Base-by-base conservation (phyloP, 169 alveolate genomes). In the Eimeria brunetti region DNA sequence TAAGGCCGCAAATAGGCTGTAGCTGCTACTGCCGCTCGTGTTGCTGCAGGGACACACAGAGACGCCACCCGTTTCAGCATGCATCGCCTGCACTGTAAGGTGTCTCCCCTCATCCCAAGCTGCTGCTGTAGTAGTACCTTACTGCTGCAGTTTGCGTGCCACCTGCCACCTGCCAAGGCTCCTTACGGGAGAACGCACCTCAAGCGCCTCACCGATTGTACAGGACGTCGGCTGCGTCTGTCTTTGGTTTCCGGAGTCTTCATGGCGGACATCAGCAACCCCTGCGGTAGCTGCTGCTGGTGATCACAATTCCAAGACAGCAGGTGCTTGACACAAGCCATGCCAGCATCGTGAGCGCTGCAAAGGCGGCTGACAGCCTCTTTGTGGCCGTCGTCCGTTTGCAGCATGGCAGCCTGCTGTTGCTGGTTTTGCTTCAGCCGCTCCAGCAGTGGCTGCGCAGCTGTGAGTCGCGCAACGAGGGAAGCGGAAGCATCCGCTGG, bases 1-100 rank as follows among this genome's bases (percentile, higher is more conserved):
- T 81, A 86, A 56, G 41, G 92, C 36, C 38, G 81, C 83, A 44
- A 86, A 86, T 27, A 27, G 1, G 64, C 83, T 62, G 92, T 49
- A 62, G 92, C 83, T 62, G 58, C 62, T 86, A 67, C 51, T 86
- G 49, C 49, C 38, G 90, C 73, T 53, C 22, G 46, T 53, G 92
- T 51, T 86, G 81, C 92, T 62, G 83, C 81, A 86, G n/a, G 58
- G 92, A 86, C 81, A 86, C 64, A 86, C 92, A 86, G n/a, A 38
- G 24, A 83, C 41, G 12, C 76, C 75, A 53, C 33, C 33, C 22
- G 20, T 33, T 49, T 20, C 76, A 53, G 3, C 18, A 30, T 7
- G 62, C n/a, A 49, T 16, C 46, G 44, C 88, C 60, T 46, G 88
- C 69, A 30, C 88, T 38, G 83, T 12, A 4, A 73, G 51, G 6